Percentiles rank a stretch among this genome's conserved stretches.
Evolutionary conservation across 352 stramenopile genomes (phyloP).

Genomic region (Phytophthora hibernalis): DNA sequence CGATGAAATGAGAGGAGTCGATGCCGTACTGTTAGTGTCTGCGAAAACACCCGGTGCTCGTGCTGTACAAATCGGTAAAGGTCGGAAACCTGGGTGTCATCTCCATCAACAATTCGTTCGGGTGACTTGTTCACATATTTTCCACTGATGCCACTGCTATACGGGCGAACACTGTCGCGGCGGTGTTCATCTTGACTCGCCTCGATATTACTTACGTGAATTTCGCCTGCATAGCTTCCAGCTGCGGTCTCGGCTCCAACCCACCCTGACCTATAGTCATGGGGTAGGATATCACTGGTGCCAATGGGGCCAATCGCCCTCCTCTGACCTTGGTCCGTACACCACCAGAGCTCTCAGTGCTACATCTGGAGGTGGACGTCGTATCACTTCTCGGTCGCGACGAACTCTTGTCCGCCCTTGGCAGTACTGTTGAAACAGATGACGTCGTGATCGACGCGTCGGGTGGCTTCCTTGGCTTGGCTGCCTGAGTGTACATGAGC

Average conservation of each 20-base stretch:
- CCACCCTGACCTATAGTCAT: background rate
- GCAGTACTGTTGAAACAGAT: background rate
- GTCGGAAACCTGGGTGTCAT: background rate
- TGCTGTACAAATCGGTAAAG: background rate
- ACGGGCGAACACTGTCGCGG: background rate
- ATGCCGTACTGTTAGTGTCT: background rate
- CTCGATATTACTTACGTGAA: background rate
- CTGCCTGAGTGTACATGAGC: background rate
- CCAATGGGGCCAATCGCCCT: background rate
- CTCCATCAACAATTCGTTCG: background rate
- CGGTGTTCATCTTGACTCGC: background rate
- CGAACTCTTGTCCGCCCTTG: background rate
- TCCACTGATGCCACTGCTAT: too few species aligned
- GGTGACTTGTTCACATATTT: background rate
- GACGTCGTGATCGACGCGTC: background rate
- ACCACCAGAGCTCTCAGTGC: background rate
- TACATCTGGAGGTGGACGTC: background rate
- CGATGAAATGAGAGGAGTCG: background rate
- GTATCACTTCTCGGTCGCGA: background rate
- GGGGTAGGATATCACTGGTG: background rate
- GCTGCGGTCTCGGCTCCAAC: background rate
- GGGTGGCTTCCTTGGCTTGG: background rate
- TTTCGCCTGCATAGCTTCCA: background rate
- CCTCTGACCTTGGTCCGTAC: background rate
- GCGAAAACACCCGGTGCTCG: background rate